These are phyloP conservation scores for Globisporangium takayamanum DNA, from an alignment of 352 stramenopile genomes.

Conservation along the genomic window DNA sequence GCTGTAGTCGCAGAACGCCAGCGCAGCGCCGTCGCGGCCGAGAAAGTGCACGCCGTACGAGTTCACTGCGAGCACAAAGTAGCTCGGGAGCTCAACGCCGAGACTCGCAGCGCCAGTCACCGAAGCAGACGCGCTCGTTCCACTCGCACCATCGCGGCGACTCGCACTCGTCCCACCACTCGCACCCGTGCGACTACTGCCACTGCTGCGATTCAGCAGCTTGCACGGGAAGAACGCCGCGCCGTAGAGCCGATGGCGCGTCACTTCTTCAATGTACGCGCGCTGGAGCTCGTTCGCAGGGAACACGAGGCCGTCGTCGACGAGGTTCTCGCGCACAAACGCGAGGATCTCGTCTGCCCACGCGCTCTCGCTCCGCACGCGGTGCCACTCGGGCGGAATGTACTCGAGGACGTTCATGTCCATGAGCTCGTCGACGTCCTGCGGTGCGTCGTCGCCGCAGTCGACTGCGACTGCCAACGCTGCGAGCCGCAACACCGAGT, in stretches of 20 bases:
- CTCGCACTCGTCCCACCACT: conserved; percentile 6
- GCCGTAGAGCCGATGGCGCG: conserved; percentile 80
- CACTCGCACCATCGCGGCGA: conserved; percentile 8
- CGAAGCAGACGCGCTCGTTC: conserved; percentile 6
- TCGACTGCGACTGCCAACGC: conserved; percentile 81
- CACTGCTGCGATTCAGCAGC: conserved; percentile 30
- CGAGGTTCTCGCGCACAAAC: conserved; percentile 41
- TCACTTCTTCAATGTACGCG: conserved; percentile 83
- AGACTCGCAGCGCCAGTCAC: conserved; percentile 12
- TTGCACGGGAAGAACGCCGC: conserved; percentile 85
- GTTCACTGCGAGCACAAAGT: conserved; percentile 88
- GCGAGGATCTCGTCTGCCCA: conserved; percentile 77
- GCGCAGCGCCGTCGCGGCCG: conserved; percentile 44
- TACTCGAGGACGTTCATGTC: conserved; percentile 82
- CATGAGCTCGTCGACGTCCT: conserved; percentile 49
- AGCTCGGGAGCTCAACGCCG: conserved; percentile 67
- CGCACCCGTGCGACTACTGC: conserved; percentile 8
- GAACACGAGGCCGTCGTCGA: conserved; percentile 34
- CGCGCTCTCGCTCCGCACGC: conserved; percentile 59
- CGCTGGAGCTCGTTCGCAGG: conserved; percentile 55
- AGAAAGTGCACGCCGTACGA: conserved; percentile 89
- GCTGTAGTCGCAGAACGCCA: conserved; percentile 63
- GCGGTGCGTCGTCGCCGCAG: conserved; percentile 45
- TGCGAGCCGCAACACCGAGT: conserved; percentile 69
- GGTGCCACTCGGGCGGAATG: conserved; percentile 72